Evolutionary conservation across 306 rosid species (phyloP).

Genomic region (Acacia confusa): DNA sequence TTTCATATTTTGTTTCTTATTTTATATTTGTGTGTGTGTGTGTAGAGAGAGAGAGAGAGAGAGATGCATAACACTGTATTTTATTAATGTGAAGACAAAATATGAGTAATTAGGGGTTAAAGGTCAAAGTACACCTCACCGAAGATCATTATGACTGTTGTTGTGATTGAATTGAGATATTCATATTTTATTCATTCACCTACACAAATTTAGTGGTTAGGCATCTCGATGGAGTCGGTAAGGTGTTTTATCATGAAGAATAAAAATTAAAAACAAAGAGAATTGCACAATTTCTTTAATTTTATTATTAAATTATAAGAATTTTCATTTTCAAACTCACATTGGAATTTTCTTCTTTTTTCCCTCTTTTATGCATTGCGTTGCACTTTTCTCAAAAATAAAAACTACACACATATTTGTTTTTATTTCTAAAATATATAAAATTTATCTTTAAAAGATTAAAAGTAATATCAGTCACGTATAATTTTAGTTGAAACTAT

Average conservation of each 20-base stretch:
- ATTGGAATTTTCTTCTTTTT: not conserved
- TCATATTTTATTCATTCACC: constrained; percentile 23
- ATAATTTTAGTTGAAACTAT: not conserved
- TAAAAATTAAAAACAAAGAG: not conserved
- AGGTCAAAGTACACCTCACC: constrained; percentile 34
- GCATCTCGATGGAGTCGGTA: constrained; percentile 32
- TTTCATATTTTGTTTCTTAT: not conserved
- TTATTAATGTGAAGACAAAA: not conserved
- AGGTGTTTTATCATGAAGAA: constrained; percentile 32
- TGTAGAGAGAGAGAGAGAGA: too few relatives aligned
- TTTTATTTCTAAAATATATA: not conserved
- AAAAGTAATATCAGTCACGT: not conserved
- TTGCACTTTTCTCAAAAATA: not conserved
- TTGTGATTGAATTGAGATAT: constrained; percentile 35
- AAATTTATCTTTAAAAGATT: not conserved
- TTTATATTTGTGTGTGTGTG: not conserved
- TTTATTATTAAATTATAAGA: too few relatives aligned
- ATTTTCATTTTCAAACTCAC: not conserved
- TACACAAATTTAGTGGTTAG: constrained; percentile 6
- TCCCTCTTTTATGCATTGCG: too few relatives aligned
- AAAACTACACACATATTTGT: not conserved
- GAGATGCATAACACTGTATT: not conserved
- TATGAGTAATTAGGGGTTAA: constrained; percentile 37
- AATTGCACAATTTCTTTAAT: not conserved
- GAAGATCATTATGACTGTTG: constrained; percentile 37